A percentile compares a stretch with the other conserved stretches of the same genome.
phyloP scores from a whole-genome alignment of 495 filamentous ascomycete species.

The Penicillium goetzii region DNA sequence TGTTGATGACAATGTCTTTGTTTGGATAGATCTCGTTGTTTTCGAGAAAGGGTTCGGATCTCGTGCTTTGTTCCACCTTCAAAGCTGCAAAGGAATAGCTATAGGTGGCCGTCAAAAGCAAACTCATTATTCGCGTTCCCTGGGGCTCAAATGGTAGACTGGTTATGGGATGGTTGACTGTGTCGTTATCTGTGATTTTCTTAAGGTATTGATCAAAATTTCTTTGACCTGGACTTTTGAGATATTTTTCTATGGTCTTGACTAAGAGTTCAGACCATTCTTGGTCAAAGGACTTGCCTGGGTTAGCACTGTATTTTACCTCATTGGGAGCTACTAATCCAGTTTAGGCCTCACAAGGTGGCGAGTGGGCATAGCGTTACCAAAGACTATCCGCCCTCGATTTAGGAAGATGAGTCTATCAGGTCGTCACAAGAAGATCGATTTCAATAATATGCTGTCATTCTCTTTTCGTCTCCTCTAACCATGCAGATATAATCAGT shows the following conservation, averaged over 20 bases:
- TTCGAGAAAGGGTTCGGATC: neutral
- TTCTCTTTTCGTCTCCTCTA: too few relatives aligned
- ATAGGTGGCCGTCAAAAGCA: neutral
- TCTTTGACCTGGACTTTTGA: too few relatives aligned
- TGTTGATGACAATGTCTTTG: neutral
- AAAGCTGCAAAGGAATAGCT: neutral
- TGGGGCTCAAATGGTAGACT: too few relatives aligned
- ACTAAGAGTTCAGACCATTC: neutral
- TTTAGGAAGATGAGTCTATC: neutral
- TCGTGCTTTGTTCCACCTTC: neutral
- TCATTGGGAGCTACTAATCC: neutral
- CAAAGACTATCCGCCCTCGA: neutral
- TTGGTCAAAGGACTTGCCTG: neutral
- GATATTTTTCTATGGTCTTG: neutral
- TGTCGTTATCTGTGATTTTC: neutral
- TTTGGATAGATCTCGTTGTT: neutral
- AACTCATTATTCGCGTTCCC: neutral
- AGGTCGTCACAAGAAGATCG: neutral
- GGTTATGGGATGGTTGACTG: neutral
- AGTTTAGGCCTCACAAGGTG: neutral
- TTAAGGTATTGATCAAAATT: too few relatives aligned
- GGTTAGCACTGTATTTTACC: neutral
- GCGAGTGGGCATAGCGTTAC: neutral
- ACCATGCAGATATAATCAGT: neutral
- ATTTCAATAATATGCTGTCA: neutral